A percentile compares a stretch with the other conserved stretches of the same genome.
phyloP scores from a whole-genome alignment of 1,139 yeast species.

The Magnusiomyces clavatus region DNA sequence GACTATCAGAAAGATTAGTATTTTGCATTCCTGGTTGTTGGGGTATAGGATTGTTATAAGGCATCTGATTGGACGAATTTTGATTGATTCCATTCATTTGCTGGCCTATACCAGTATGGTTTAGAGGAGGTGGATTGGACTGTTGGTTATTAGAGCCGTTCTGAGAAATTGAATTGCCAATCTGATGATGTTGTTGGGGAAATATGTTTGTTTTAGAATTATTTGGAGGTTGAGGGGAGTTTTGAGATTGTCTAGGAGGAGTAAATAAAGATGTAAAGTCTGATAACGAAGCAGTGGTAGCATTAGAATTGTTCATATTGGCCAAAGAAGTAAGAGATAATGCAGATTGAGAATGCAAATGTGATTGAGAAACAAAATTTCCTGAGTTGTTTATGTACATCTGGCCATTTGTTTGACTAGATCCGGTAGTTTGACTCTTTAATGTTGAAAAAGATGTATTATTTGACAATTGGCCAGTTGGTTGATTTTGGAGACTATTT shows the following conservation, averaged over 20 bases:
- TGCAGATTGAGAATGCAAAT: neutral
- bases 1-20: neutral
- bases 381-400: conserved; percentile 8
- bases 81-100: too few species aligned
- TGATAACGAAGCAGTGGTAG: neutral
- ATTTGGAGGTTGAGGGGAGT: neutral
- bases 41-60: neutral
- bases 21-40: neutral
- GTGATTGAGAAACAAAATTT: conserved; percentile 5
- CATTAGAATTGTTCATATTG: neutral
- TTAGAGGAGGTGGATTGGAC: neutral
- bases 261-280: conserved; percentile 5
- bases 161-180: neutral
- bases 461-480: neutral
- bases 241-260: neutral
- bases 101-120: too few species aligned
- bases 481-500: neutral
- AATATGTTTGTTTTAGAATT: neutral
- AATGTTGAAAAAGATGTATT: neutral
- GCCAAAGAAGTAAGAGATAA: neutral
- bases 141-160: neutral
- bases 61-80: neutral
- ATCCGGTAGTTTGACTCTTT: neutral
- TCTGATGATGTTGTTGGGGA: conserved; percentile 2
- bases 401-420: neutral